phyloP scores from a whole-genome alignment of 2,329 filamentous ascomycete genomes.

The Aspergillus ochraceus region DNA sequence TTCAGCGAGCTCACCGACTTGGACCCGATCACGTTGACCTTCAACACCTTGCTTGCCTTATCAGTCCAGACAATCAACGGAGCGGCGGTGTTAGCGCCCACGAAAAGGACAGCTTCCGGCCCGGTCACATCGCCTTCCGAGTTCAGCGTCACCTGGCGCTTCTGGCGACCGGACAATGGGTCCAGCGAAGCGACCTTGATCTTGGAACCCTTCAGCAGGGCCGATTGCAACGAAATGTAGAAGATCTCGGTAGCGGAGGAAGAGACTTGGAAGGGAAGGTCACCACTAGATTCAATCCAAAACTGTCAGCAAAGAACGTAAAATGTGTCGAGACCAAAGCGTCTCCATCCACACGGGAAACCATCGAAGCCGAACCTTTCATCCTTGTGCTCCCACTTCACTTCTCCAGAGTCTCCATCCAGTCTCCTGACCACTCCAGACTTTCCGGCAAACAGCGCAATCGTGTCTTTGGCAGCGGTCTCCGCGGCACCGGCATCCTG shows the following conservation, averaged over 20 bases:
- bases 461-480: constrained; percentile 58
- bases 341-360: background rate
- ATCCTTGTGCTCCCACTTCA: constrained; percentile 78
- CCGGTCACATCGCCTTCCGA: constrained; percentile 69
- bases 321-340: background rate
- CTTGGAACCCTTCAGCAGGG: constrained; percentile 66
- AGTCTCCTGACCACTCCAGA: constrained; percentile 66
- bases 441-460: constrained; percentile 64
- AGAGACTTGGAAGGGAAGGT: constrained; percentile 73
- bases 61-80: constrained; percentile 49
- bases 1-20: constrained; percentile 41
- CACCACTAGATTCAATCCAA: constrained; percentile 51
- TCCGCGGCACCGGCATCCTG: constrained; percentile 53
- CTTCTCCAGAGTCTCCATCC: constrained; percentile 68
- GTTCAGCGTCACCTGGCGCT: constrained; percentile 69
- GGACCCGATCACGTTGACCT: constrained; percentile 46
- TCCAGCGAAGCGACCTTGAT: constrained; percentile 76
- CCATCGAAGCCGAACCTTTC: constrained; percentile 43
- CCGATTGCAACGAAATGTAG: constrained; percentile 72
- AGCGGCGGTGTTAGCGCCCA: constrained; percentile 41
- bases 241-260: constrained; percentile 69
- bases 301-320: constrained; percentile 19
- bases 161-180: constrained; percentile 67
- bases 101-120: constrained; percentile 41
- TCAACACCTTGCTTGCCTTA: constrained; percentile 43